These are phyloP conservation scores for Sclerotiophoma versabilis DNA, from an alignment of 2,329 filamentous ascomycete genomes.

Conservation along the genomic window DNA sequence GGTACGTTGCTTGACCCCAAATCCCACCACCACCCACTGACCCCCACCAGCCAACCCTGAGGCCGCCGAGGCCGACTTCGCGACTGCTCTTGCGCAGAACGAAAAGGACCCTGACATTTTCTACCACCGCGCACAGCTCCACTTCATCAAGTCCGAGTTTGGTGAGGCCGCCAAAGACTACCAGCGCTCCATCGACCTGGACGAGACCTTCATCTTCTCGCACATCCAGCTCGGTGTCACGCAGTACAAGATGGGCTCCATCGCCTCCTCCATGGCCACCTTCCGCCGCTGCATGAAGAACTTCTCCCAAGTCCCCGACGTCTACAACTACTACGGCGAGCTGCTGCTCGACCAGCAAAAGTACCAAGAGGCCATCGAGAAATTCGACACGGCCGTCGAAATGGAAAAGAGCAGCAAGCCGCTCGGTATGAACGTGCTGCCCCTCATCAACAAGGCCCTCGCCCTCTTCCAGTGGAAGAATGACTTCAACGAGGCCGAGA, in stretches of 20 bases:
- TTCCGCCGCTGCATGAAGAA: constrained; percentile 98
- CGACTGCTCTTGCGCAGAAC: constrained; percentile 83
- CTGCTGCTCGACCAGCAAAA: constrained; percentile 96
- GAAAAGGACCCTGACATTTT: constrained; percentile 93
- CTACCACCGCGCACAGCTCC: constrained; percentile 97
- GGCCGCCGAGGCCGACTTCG: constrained; percentile 87
- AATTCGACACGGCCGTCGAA: constrained; percentile 98
- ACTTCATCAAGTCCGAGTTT: constrained; percentile 97
- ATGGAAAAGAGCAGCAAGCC: constrained; percentile 97
- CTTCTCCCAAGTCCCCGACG: constrained; percentile 93
- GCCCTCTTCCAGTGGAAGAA: constrained; percentile 98
- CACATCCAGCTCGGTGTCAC: constrained; percentile 99
- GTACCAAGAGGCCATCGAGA: constrained; percentile 92
- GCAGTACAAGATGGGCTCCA: constrained; percentile 99
- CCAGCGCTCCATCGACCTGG: constrained; percentile 97
- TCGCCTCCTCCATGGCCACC: constrained; percentile 97
- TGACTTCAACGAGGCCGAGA: constrained; percentile 92
- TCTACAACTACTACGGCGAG: constrained; percentile 99
- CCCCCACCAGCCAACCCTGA: constrained; percentile 72
- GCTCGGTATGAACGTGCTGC: constrained; percentile 95
- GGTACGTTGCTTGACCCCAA: constrained; percentile 57
- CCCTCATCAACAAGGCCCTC: constrained; percentile 97
- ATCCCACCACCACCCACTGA: background rate
- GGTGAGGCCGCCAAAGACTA: constrained; percentile 96
- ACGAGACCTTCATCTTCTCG: constrained; percentile 96